Base-by-base conservation (phyloP, 2,329 filamentous ascomycete species). In the Hypoxylon rubiginosum region DNA sequence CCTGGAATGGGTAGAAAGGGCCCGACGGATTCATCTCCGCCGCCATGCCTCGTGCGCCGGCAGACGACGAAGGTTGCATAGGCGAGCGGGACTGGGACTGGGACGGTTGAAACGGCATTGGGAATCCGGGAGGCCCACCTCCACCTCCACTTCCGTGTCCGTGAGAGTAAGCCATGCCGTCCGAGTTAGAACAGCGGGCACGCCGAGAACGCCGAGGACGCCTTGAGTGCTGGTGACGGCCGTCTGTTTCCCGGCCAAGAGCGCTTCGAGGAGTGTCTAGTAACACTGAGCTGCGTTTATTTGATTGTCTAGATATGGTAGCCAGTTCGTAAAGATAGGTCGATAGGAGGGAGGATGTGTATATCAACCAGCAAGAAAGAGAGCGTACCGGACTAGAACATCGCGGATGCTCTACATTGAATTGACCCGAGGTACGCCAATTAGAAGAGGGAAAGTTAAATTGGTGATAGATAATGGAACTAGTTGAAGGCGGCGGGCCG, bases 1-100 rank as follows among this genome's bases (percentile, higher is more conserved):
- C 73, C 65, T 73, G 73, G 41, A 74, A 68, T 10, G 73, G 70
- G n/a, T 74, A 58, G 13, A 74, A 74, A 30, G 72, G 68, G 4
- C 54, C 66, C 19, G 71, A 56, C 24, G 71, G 62, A 19, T 70
- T 58, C 32, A 69, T 70, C 10, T 72, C 72, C 19, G 71, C 53
- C 19, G 68, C 66, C 45, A 71, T 67, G 11, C 69, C 68, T 50
- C 68, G 66, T 50, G 59, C 58, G 13, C 61, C 66, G 39, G 68
- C 50, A 48, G 71, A 69, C 9, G 69, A 64, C 28, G 73, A 72
- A 41, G 68, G 70, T 36, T 76, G 74, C 24, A 71, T 66, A 45
- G 68, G 68, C 32, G 74, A 69, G 39, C 71, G 68, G 50, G 71
- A 68, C 58, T 69, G 68, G 50, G 71, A 68, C 58, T 69, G 68